Base-by-base conservation (phyloP, 2,329 filamentous ascomycete species). In the Cordyceps javanica region DNA sequence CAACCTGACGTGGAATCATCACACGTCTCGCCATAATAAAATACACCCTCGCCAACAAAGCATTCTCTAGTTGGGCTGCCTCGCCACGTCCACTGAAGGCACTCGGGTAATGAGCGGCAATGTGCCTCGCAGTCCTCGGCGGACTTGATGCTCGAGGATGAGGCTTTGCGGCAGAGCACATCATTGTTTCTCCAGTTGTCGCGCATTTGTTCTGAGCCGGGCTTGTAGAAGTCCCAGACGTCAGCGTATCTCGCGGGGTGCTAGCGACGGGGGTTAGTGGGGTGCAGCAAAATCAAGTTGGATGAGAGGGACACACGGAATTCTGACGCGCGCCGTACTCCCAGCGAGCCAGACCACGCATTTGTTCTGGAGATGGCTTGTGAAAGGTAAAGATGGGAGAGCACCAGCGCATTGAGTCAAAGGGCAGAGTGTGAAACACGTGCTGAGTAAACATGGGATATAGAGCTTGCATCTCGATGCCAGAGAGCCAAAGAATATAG, bases 371-470 rank as follows among this genome's bases (percentile, higher is more conserved):
- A 10, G 38, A 25, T 9, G 52, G 53, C 36, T 61, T 62, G 54
- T 62, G 60, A 23, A 60, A 45, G 16, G 60, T 62, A 5, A 62
- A 23, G 14, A 62, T 39, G 6, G 60, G 60, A 6, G 57, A 49
- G 36, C 60, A 62, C 60, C 60, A 62, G 42, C 57, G 45, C 49
- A 49, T 42, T 1, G 57, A 55, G 16, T 58, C 48, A 44, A 41
- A 62, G 3, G 57, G 60, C 23, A 62, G 3, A 6, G 30, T 49
- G 16, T 41, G 36, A 14, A 58, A 39, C 13, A 45, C 19, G 32
- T 60, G 57, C 32, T 58, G 60, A 9, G 59, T 62, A 41, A 60
- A 60, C 38, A 61, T 54, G 16, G 60, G 60, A 44, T 54, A 62
- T 3, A 51, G 52, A 6, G 59, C 59, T 36, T 62, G 59, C 51